Conservation (phyloP, 164 flowering plant genomes). For the Aristolochia fimbriata region DNA sequence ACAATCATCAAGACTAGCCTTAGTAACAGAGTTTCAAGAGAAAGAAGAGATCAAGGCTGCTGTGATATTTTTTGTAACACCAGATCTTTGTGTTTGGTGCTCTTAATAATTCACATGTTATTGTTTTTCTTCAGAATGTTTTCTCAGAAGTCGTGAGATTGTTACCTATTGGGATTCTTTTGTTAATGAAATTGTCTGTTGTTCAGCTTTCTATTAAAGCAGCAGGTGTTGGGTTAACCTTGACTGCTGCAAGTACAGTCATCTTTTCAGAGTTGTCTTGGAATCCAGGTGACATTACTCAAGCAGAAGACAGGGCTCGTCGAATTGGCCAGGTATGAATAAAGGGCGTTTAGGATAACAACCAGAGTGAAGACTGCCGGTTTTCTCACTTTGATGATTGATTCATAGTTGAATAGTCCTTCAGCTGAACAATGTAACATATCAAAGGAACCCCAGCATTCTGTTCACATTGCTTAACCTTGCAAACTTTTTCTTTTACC, state of each 20-base stretch:
- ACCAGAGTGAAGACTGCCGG: no score
- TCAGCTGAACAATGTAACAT: no score
- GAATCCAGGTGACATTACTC: slow-evolving; percentile 98
- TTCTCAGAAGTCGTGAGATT: no score
- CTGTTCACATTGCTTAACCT: no score
- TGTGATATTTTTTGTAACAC: slow-evolving; percentile 38
- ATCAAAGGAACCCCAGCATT: no score
- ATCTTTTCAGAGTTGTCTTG: slow-evolving; percentile 92
- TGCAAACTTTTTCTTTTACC: no score
- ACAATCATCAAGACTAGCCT: slow-evolving; percentile 66
- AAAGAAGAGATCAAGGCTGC: slow-evolving; percentile 79
- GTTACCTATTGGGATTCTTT: neutral
- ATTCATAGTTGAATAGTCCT: no score
- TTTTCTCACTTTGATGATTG: no score
- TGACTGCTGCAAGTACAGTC: slow-evolving; percentile 97
- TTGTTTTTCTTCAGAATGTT: neutral
- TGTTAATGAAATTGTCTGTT: neutral
- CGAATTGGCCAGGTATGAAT: slow-evolving; percentile 85
- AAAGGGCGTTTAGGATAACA: no score
- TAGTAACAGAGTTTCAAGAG: slow-evolving; percentile 87
- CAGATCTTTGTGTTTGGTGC: neutral
- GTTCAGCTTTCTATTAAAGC: slow-evolving; percentile 84
- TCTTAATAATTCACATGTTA: neutral
- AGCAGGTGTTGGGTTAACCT: slow-evolving; percentile 89
- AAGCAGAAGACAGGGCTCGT: slow-evolving; percentile 98